Evolutionary conservation across 2,329 filamentous ascomycete species (phyloP), one percentile per base, ranked within the genome.

Genomic region (Elsinoe ampelina): DNA sequence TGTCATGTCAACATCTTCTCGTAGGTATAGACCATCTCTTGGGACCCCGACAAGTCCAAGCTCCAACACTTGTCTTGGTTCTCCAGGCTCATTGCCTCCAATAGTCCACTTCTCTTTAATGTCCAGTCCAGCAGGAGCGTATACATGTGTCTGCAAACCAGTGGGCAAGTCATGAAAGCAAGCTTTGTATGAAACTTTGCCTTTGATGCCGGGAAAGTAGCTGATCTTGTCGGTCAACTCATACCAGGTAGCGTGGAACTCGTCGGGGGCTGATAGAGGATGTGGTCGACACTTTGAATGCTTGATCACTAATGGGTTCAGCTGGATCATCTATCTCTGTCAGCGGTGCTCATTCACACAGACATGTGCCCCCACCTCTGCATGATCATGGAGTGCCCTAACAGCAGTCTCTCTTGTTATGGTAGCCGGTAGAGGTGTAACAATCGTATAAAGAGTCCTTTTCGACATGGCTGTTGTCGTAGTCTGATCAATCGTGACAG

Each of bases 1-100:
- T 58, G 80, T 80, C 76, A 95, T 83, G 61, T 89, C 85, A 50
- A 93, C 84, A 62, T 95, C 89, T 74, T 95, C 89, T n/a, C 86
- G 79, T 41, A 95, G 74, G 67, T 90, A 95, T 11, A 95, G 73
- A 0, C 89, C 89, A 39, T 81, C 74, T 19, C 77, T 70, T 0
- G 89, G 88, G 5, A 87, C 71, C 4, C 84, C 86, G 2, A 58
- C 48, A 4, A 57, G 42, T 3, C 68, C 68, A 19, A 87, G 71
- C 71, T 92, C 87, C 10, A 80, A 71, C 0, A 81, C 76, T 64
- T 85, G 79, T 30, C 77, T 74, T 1, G 82, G 79, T 69, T 95
- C 88, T 15, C 85, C 86, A 0, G 85, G 84, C 41, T 87, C 72
- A 8, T 80, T 82, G 8, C 89, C 89, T 45, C 81, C 83, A 3